These are phyloP conservation scores for Ophiostoma quercus DNA, from an alignment of 2,329 filamentous ascomycete species.

Conservation along the genomic window DNA sequence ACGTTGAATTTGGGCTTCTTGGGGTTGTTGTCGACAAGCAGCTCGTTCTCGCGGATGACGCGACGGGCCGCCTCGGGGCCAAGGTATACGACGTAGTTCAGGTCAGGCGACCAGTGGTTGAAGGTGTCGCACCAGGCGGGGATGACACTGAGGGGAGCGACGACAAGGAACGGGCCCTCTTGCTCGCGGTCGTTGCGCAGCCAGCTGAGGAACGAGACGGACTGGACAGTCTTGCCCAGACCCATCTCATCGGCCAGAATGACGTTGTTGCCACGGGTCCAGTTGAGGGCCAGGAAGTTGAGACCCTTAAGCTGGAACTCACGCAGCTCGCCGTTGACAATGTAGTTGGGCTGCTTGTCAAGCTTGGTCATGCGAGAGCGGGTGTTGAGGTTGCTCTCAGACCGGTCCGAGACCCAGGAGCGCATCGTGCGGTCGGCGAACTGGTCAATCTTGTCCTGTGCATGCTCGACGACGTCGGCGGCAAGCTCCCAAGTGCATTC, in stretches of 20 bases:
- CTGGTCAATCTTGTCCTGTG: constrained; percentile 85
- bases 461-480: constrained; percentile 62
- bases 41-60: constrained; percentile 84
- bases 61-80: constrained; percentile 80
- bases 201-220: constrained; percentile 95
- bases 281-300: constrained; percentile 94
- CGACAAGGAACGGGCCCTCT: constrained; percentile 91
- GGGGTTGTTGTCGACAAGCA: constrained; percentile 78
- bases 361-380: constrained; percentile 68
- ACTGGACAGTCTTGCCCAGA: constrained; percentile 95
- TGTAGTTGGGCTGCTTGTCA: constrained; percentile 77
- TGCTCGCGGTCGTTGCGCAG: constrained; percentile 82
- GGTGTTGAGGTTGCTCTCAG: constrained; percentile 69
- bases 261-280: constrained; percentile 89
- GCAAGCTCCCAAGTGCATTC: constrained; percentile 89
- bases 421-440: constrained; percentile 79
- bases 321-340: constrained; percentile 77
- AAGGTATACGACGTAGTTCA: constrained; percentile 96
- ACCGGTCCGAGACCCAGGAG: constrained; percentile 72
- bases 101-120: constrained; percentile 88
- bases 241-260: constrained; percentile 99
- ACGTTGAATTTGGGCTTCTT: constrained; percentile 95
- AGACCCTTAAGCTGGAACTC: constrained; percentile 91
- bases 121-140: constrained; percentile 98
- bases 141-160: constrained; percentile 96